Evolutionary conservation across 495 filamentous ascomycete genomes (phyloP).

Genomic region (Penicillium alfredii): DNA sequence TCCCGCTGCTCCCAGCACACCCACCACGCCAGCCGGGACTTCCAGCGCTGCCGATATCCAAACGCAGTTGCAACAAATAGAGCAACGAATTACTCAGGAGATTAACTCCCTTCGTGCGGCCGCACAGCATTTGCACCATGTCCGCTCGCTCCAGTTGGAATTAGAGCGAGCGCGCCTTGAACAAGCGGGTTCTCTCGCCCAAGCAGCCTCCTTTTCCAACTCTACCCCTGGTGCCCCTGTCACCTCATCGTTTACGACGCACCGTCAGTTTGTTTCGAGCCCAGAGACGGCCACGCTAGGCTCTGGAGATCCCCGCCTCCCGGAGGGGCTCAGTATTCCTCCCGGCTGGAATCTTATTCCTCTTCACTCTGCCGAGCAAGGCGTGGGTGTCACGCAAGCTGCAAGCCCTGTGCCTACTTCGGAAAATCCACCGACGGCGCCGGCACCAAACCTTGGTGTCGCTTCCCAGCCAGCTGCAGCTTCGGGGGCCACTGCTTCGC

Average conservation of each 20-base stretch:
- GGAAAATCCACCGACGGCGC: conserved; percentile 1
- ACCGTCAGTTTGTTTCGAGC: conserved; percentile 29
- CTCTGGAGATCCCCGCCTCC: conserved; percentile 62
- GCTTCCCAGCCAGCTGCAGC: neutral
- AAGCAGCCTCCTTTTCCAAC: conserved; percentile 13
- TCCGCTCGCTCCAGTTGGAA: conserved; percentile 57
- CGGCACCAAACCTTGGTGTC: neutral
- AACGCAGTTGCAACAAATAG: conserved; percentile 54
- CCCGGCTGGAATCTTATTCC: conserved; percentile 71
- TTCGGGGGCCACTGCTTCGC: neutral
- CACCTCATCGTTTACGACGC: conserved; percentile 16
- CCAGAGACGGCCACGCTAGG: conserved; percentile 42
- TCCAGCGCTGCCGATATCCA: conserved; percentile 35
- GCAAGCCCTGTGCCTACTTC: conserved; percentile 10
- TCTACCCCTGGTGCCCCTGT: conserved; percentile 15
- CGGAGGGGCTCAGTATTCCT: conserved; percentile 66
- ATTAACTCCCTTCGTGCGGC: conserved; percentile 48
- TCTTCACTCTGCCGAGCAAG: conserved; percentile 46
- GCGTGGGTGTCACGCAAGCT: conserved; percentile 4
- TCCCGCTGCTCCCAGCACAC: conserved; percentile 17
- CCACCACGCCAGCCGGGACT: conserved; percentile 8
- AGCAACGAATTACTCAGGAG: conserved; percentile 62
- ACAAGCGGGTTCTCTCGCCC: conserved; percentile 24
- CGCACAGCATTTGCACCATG: conserved; percentile 50
- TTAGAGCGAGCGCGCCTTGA: conserved; percentile 53